Evolutionary conservation across 1,139 yeast species (phyloP).

Genomic region (Kodamaea derodonti): DNA sequence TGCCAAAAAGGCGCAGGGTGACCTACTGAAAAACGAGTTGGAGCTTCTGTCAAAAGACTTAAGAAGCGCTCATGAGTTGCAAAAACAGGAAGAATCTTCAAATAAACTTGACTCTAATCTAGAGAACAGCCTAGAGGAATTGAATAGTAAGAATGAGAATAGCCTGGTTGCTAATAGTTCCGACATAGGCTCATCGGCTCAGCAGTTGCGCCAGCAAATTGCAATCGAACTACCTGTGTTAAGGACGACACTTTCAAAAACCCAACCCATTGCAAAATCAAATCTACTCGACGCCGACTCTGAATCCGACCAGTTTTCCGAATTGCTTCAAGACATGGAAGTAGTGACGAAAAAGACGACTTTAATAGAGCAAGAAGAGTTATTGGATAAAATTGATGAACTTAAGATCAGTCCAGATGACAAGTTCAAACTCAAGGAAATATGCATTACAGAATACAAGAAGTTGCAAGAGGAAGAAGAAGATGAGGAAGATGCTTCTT

Average conservation of each 20-base stretch:
- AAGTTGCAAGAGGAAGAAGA: slow-evolving; percentile 7
- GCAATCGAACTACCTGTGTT: too few species aligned
- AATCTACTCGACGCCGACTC: slow-evolving; percentile 6
- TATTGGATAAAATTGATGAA: slow-evolving; percentile 26
- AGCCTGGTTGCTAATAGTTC: too few species aligned
- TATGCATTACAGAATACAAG: slow-evolving; percentile 18
- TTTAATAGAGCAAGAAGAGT: slow-evolving; percentile 15
- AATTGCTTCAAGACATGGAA: slow-evolving; percentile 51
- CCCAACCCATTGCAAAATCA: neutral
- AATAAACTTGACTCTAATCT: neutral
- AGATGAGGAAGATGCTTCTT: slow-evolving; percentile 1
- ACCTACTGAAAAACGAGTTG: neutral
- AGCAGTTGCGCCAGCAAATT: too few species aligned
- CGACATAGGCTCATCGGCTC: too few species aligned
- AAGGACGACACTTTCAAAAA: neutral
- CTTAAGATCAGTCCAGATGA: slow-evolving; percentile 49
- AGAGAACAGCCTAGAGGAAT: neutral
- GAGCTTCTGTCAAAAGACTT: neutral
- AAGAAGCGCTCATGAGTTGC: neutral
- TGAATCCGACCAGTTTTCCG: slow-evolving; percentile 33
- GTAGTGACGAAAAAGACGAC: slow-evolving; percentile 13
- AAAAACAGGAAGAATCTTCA: neutral
- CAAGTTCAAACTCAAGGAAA: slow-evolving; percentile 40
- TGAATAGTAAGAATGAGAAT: neutral
- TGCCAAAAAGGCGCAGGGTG: neutral